phyloP scores from a whole-genome alignment of 2,329 filamentous ascomycete species.

The Exophiala phaeomuriformis region DNA sequence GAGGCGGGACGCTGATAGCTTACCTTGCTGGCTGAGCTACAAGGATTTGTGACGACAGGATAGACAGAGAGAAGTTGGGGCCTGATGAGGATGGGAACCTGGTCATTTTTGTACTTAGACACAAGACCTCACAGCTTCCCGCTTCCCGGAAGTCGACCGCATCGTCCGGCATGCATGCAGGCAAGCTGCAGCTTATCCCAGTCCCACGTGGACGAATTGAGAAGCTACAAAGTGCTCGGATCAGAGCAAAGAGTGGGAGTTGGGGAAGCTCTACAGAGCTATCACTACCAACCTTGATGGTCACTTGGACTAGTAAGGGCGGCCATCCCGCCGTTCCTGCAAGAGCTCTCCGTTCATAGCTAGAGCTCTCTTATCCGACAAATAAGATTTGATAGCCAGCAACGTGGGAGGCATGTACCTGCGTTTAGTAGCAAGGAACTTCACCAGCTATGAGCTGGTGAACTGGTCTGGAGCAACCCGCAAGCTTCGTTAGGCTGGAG shows the following conservation, averaged over 20 bases:
- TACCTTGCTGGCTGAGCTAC: background rate
- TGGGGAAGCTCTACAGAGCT: background rate
- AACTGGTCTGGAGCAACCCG: too few relatives aligned
- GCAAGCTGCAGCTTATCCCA: background rate
- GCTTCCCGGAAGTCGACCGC: background rate
- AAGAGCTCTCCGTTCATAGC: background rate
- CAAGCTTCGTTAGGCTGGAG: too few relatives aligned
- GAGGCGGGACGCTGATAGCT: background rate
- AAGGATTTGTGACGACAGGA: background rate
- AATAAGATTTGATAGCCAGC: too few relatives aligned
- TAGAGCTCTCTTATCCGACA: too few relatives aligned
- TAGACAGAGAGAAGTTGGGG: background rate
- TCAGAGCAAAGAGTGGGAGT: background rate
- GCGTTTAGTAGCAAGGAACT: too few relatives aligned
- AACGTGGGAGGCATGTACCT: too few relatives aligned
- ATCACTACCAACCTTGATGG: background rate
- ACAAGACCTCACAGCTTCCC: conserved; percentile 1
- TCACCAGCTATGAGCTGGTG: too few relatives aligned
- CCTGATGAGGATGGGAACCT: background rate
- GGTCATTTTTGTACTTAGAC: background rate
- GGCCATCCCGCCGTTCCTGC: background rate
- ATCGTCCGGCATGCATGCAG: background rate
- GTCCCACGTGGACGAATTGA: conserved; percentile 12
- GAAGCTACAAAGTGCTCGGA: conserved; percentile 1
- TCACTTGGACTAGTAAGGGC: background rate